Evolutionary conservation across 371 early-diverging fungal genomes (phyloP), one percentile per base, ranked within the genome.

Genomic region (Haplosporangium sp.): DNA sequence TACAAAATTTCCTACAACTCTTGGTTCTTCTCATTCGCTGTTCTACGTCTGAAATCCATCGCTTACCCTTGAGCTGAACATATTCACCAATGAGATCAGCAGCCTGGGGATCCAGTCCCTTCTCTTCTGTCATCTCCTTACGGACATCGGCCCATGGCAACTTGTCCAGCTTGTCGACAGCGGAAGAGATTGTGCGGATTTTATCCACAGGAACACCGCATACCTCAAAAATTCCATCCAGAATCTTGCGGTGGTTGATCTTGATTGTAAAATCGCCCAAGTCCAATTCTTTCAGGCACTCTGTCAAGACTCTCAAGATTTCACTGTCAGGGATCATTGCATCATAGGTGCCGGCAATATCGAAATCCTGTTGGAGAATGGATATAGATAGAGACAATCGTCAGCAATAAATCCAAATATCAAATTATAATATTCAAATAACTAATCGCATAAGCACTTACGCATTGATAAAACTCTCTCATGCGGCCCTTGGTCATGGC

Each of bases 141-240:
- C 90, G 90, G n/a, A 99, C 97, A 5, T 97, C 97, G 16, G 86
- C 90, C 99, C 99, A 99, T 37, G 97, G 90, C 69, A 91, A 75
- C 84, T 99, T 99, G 84, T 99, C 99, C 5, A 98, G 85, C 85
- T 99, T 99, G 83, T 99, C 99, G 6, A 99, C 98, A 2, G 99
- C 97, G 38, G 98, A 98, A 29, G 98, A 98, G 50, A 99, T 96
- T 12, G 94, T 86, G 11, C 95, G 89, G 76, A 95, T 91, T 64
- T 94, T 91, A 23, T 90, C 93, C 45, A 83, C 85, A 11, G 96
- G 95, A 13, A 99, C 97, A n/a, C 98, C 98, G 61, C 95, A 96
- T 0, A 95, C 92, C 68, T 94, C 93, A 76, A 99, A 97, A 80
- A 99, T 94, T 55, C 96, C 98, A 73, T 97, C 98, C 52, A 99